Evolutionary conservation across 2,329 filamentous ascomycete species (phyloP), one percentile per base, ranked within the genome.

Genomic region (Monilinia fructigena): DNA sequence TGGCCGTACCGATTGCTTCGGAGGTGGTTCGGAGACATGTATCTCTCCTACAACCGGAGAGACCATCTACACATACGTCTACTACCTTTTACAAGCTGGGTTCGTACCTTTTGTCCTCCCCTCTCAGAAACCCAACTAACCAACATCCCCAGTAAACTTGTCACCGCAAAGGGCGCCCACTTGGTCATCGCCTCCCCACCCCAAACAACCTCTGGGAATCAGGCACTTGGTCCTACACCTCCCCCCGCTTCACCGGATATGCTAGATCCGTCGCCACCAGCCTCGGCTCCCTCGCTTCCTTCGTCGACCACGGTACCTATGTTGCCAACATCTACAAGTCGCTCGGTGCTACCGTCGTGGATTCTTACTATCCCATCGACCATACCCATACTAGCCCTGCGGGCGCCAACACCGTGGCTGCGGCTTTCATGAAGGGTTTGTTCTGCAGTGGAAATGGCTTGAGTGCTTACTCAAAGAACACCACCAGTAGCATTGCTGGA

Each of bases 171-270:
- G 74, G 87, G 87, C 3, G 86, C 85, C 2, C 81, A 79, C 26
- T 86, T 89, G 52, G 79, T 90, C 55, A 78, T 89, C 47, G 81
- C 80, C 47, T 82, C 80, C 18, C 85, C 68, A 89, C 87, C 1
- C 86, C 87, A 0, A 83, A 89, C 72, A 89, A 90, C 72, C 78
- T 81, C 0, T 89, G 85, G 82, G 86, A 89, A 71, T 78, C 77
- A 0, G 85, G 85, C 0, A 78, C 70, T 0, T 87, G 81, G 70
- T 69, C 68, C 5, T 82, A 83, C 67, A 70, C 72, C 0, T 74
- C 83, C 2, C 77, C 79, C 20, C 78, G 86, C 4, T 90, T 89
- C 70, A 86, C 86, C 0, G 81, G 72, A 1, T 89, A 88, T 71
- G 82, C 81, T 8, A 70, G 77, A 68, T 75, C 79, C 20, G 82